Evolutionary conservation across 345 rosid species (phyloP).

Genomic region (Gossypium stocksii): DNA sequence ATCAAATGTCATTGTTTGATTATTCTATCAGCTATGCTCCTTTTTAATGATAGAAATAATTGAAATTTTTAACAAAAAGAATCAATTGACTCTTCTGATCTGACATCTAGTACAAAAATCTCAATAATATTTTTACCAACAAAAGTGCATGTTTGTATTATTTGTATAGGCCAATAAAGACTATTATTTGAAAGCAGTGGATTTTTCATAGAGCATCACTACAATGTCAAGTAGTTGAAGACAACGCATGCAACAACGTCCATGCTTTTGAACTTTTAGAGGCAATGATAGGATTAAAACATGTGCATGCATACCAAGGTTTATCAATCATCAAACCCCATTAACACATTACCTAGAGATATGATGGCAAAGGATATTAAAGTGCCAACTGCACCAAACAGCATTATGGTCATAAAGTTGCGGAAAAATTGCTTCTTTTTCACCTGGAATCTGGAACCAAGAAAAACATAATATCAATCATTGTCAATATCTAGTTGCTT

Average conservation of each 20-base stretch:
- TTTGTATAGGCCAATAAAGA: neutral
- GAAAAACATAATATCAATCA: neutral
- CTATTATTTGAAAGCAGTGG: neutral
- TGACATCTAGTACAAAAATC: no score
- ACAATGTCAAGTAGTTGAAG: neutral
- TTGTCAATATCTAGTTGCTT: neutral
- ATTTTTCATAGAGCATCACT: constrained; percentile 7
- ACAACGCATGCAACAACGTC: neutral
- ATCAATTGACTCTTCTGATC: no score
- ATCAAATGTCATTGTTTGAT: no score
- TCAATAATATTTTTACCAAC: no score
- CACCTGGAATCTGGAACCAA: constrained; percentile 74
- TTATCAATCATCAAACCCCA: neutral
- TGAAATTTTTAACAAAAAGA: no score
- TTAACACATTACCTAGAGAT: constrained; percentile 54
- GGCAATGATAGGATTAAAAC: neutral
- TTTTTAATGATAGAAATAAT: no score
- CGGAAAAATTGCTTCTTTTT: constrained; percentile 98
- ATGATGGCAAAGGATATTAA: constrained; percentile 79
- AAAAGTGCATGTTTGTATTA: neutral
- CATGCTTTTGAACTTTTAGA: neutral
- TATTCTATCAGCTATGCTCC: no score
- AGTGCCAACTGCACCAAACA: constrained; percentile 94
- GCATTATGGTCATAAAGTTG: constrained; percentile 89
- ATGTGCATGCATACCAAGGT: neutral